A percentile compares a stretch with the other conserved stretches of the same genome.
These are phyloP conservation scores for Sanghuangporus baumii DNA, from an alignment of 1,284 basidiomycete genomes.

Conservation along the genomic window DNA sequence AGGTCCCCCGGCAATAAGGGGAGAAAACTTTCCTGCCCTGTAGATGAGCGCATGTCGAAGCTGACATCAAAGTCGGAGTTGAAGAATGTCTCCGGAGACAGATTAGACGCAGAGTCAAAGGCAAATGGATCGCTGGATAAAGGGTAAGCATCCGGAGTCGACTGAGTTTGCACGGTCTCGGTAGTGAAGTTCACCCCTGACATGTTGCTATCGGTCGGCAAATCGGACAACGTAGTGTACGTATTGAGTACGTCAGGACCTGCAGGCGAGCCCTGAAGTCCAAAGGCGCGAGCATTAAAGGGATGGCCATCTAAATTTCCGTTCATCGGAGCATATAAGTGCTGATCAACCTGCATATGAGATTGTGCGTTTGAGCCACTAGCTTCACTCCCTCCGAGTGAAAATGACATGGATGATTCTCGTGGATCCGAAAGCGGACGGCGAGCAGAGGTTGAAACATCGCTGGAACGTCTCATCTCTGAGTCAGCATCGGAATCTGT, in stretches of 20 bases:
- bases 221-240: background rate
- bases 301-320: background rate
- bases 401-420: background rate
- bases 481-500: too few relatives aligned
- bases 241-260: background rate
- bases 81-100: background rate
- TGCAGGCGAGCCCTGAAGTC: background rate
- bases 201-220: background rate
- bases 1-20: constrained; percentile 5
- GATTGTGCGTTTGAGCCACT: background rate
- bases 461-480: too few relatives aligned
- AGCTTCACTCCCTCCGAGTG: background rate
- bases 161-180: background rate
- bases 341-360: background rate
- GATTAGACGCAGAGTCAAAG: background rate
- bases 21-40: background rate
- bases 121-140: background rate
- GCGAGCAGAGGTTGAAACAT: too few relatives aligned
- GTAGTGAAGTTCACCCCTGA: background rate
- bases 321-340: background rate
- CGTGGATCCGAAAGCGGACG: background rate
- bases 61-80: constrained; percentile 9
- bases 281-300: background rate
- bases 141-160: background rate
- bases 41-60: constrained; percentile 11